phyloP scores from a whole-genome alignment of 192 early-diverging fungal genomes.

The Rhizoclosmatium globosum region DNA sequence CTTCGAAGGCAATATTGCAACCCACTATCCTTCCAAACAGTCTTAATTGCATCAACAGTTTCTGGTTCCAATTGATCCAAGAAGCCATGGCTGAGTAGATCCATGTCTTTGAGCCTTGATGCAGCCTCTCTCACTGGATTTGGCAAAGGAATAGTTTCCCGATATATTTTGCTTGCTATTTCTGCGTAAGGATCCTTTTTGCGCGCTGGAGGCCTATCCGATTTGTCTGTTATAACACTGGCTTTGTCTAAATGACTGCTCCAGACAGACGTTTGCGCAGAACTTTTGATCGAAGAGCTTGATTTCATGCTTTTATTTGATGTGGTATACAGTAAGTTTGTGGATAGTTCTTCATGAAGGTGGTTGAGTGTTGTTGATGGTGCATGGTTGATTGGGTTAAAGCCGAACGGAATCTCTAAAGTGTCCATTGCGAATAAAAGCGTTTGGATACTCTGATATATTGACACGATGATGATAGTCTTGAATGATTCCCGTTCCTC shows the following conservation, averaged over 20 bases:
- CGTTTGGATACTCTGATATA: conserved; percentile 39
- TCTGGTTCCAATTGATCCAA: background rate
- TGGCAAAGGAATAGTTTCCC: background rate
- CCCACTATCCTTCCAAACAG: conserved; percentile 50
- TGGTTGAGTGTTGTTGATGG: background rate
- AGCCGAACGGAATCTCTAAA: conserved; percentile 40
- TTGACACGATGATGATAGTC: conserved; percentile 42
- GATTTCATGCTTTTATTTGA: background rate
- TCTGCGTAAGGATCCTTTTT: background rate
- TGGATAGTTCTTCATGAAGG: too few species aligned
- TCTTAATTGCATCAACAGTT: conserved; percentile 4
- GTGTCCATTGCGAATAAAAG: conserved; percentile 47
- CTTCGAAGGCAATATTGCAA: conserved; percentile 42
- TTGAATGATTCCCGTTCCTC: conserved; percentile 43
- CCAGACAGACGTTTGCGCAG: background rate
- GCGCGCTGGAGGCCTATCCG: background rate
- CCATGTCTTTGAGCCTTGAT: background rate
- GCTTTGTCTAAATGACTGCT: background rate
- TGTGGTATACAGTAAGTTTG: background rate
- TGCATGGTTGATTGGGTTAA: background rate
- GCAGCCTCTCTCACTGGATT: background rate
- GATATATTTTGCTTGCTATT: background rate
- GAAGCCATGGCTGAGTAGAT: background rate
- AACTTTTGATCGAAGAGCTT: background rate
- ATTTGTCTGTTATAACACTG: background rate